Base-by-base conservation (phyloP, 371 early-diverging fungal genomes). In the Cokeromyces recurvatus region DNA sequence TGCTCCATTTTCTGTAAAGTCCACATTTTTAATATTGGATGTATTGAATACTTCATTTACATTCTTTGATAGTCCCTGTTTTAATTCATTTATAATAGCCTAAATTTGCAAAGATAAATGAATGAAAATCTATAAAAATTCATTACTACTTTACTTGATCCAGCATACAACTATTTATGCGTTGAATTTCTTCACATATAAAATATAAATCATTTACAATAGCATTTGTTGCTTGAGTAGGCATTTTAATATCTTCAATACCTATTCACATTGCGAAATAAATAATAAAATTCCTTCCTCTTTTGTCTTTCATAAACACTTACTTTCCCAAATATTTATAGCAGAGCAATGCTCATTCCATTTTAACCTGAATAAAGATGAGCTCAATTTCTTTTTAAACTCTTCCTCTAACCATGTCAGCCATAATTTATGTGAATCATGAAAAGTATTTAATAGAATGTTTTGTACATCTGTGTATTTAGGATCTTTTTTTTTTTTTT, bases 121-220 rank as follows among this genome's bases (percentile, higher is more conserved):
- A 31, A 8, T 29, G 29, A 11, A 29, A 29, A 29, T 29, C 29
- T 8, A 11, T n/a, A n/a, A n/a, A n/a, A n/a, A n/a, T n/a, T n/a
- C n/a, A n/a, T n/a, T n/a, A n/a, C n/a, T n/a, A n/a, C 10, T n/a
- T 34, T n/a, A 64, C 70, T 53, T 69, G 53, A 21, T 75, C 70
- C n/a, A 75, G 39, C 24, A 66, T 45, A 1, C 38, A 48, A 12
- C 67, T 64, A 42, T 68, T 57, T 2, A 66, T 58, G 11, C 66
- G 68, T 27, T 75, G 78, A 44, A 81, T 58, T 31, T 79, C 78
- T 36, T 74, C 63, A 22, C 75, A 78, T 6, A 75, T 39, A 27
- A 48, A 62, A 38, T 72, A 75, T 16, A 79, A 35, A 1, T 57
- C 60, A 11, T 48, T 48, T 19, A 64, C 55, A 9, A 72, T 55